These are phyloP conservation scores for Asterophora parasitica DNA, from an alignment of 768 basidiomycete species.

Conservation along the genomic window DNA sequence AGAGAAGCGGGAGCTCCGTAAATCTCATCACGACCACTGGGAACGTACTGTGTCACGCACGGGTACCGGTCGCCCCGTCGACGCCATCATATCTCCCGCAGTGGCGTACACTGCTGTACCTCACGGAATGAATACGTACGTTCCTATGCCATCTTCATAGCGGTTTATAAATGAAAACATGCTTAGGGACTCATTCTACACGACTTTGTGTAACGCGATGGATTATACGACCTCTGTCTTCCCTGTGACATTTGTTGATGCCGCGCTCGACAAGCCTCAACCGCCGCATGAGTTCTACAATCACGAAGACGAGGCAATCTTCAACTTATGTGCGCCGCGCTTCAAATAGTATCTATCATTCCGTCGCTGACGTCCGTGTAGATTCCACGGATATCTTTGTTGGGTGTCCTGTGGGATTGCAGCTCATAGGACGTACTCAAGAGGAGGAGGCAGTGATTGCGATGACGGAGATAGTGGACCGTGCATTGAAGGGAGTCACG, in stretches of 20 bases:
- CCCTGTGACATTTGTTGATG: constrained; percentile 63
- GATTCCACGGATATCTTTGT: constrained; percentile 52
- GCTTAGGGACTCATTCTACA: constrained; percentile 53
- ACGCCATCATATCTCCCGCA: constrained; percentile 65
- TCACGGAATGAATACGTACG: constrained; percentile 54
- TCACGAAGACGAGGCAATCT: constrained; percentile 45
- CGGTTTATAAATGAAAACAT: not conserved
- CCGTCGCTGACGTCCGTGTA: constrained; percentile 16
- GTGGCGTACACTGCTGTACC: constrained; percentile 58
- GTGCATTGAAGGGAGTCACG: constrained; percentile 41
- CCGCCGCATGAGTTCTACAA: constrained; percentile 48
- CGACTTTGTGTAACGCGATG: constrained; percentile 58
- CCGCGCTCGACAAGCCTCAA: constrained; percentile 41
- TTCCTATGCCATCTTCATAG: not conserved
- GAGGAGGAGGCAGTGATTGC: constrained; percentile 72
- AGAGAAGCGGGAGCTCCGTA: constrained; percentile 44
- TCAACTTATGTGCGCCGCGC: constrained; percentile 52
- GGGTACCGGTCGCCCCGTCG: constrained; percentile 64
- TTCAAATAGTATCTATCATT: not conserved
- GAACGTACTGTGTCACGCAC: constrained; percentile 44
- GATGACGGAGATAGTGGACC: constrained; percentile 62
- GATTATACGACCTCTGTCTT: constrained; percentile 58
- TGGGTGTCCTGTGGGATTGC: constrained; percentile 58
- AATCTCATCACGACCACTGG: constrained; percentile 62
- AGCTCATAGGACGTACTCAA: constrained; percentile 59